phyloP scores from a whole-genome alignment of 2,329 filamentous ascomycete genomes.

The Diaporthe aspalathi region DNA sequence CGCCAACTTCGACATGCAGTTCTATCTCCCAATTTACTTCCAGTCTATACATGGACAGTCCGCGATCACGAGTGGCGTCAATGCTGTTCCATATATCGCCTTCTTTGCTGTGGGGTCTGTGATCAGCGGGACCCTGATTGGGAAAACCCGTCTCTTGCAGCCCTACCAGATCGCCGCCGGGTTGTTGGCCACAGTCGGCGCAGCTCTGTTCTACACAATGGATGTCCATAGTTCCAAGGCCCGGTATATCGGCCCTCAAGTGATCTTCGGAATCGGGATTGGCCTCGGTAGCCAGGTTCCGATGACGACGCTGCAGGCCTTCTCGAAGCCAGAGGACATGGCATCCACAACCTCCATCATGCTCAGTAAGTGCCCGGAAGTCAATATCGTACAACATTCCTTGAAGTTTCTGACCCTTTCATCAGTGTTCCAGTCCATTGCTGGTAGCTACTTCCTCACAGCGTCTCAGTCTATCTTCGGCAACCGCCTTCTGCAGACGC shows the following conservation, averaged over 20 bases:
- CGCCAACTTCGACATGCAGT: slow-evolving; percentile 14
- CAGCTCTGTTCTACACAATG: neutral
- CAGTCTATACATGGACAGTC: slow-evolving; percentile 27
- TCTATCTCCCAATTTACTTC: slow-evolving; percentile 31
- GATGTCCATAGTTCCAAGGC: slow-evolving; percentile 8
- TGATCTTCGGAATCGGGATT: slow-evolving; percentile 35
- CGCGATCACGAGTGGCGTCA: slow-evolving; percentile 26
- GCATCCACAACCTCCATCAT: slow-evolving; percentile 28
- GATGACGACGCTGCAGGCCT: slow-evolving; percentile 36
- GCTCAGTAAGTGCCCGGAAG: slow-evolving; percentile 14
- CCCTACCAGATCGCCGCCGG: neutral
- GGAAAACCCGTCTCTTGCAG: neutral
- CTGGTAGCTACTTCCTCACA: slow-evolving; percentile 54
- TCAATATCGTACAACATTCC: no score
- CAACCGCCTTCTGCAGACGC: slow-evolving; percentile 46
- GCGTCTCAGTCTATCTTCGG: slow-evolving; percentile 51
- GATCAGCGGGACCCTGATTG: slow-evolving; percentile 10
- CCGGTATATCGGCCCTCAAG: slow-evolving; percentile 34
- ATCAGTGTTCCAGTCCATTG: slow-evolving; percentile 42
- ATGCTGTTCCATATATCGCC: slow-evolving; percentile 18
- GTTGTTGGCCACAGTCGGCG: slow-evolving; percentile 1
- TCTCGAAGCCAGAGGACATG: slow-evolving; percentile 37
- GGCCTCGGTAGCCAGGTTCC: slow-evolving; percentile 38
- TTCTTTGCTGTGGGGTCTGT: slow-evolving; percentile 30
- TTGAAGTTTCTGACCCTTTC: no score